Evolutionary conservation across 768 basidiomycete genomes (phyloP).

Genomic region (Phlegmacium glaucopus): DNA sequence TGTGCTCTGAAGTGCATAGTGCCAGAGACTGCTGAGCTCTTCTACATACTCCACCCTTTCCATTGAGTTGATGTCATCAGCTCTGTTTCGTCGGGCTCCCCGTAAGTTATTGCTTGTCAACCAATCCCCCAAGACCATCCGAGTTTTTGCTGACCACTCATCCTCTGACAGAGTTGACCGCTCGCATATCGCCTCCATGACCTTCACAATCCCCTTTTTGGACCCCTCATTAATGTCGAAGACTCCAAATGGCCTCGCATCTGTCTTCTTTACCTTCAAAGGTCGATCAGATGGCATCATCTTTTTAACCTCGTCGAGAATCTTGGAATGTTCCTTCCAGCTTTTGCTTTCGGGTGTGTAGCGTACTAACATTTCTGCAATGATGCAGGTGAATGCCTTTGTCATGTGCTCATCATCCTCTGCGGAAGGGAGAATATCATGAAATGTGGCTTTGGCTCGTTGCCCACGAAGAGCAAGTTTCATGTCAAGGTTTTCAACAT

Average conservation of each 20-base stretch:
- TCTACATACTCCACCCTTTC: constrained; percentile 8
- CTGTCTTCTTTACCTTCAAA: constrained; percentile 16
- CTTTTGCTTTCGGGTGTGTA: too few relatives aligned
- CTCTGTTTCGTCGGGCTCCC: constrained; percentile 11
- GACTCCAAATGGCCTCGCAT: constrained; percentile 22
- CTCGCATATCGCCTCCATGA: constrained; percentile 20
- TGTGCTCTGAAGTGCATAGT: constrained; percentile 17
- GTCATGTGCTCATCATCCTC: too few relatives aligned
- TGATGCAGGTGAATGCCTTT: too few relatives aligned
- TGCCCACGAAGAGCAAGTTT: too few relatives aligned
- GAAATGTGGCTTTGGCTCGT: too few relatives aligned
- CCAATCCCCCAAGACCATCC: constrained; percentile 23
- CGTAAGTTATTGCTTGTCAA: constrained; percentile 20
- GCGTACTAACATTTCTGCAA: too few relatives aligned
- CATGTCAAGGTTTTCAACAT: not conserved
- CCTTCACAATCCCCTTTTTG: constrained; percentile 20
- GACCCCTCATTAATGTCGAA: constrained; percentile 29
- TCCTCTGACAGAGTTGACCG: constrained; percentile 11
- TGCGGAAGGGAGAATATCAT: too few relatives aligned
- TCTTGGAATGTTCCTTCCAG: too few relatives aligned
- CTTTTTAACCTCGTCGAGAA: not conserved
- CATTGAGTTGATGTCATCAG: constrained; percentile 13
- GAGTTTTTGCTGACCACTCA: constrained; percentile 17
- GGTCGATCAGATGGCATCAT: constrained; percentile 20
- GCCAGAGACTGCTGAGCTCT: constrained; percentile 17